Percentiles rank a stretch among this genome's conserved stretches.
Conservation (phyloP, 2,329 filamentous ascomycete species). For the Didymella sp. region DNA sequence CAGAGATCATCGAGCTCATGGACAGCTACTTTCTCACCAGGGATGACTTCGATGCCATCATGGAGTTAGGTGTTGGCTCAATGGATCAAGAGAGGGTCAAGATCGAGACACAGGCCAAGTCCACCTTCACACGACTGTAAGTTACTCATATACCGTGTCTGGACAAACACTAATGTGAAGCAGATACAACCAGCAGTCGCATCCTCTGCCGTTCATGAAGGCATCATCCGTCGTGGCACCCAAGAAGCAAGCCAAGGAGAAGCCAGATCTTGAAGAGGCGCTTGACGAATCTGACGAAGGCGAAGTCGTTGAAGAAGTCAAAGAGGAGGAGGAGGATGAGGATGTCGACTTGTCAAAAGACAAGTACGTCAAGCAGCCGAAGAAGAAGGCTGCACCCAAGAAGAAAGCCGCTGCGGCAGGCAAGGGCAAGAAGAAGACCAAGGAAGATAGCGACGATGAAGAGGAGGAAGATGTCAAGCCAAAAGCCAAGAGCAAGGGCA, state of each 20-base stretch:
- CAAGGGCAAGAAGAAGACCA: constrained; percentile 46
- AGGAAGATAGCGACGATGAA: constrained; percentile 46
- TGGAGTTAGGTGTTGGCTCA: constrained; percentile 87
- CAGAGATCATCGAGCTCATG: constrained; percentile 90
- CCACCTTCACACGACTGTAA: constrained; percentile 86
- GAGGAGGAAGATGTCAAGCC: constrained; percentile 59
- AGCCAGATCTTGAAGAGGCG: constrained; percentile 93
- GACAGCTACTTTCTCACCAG: constrained; percentile 94
- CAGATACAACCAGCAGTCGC: constrained; percentile 84
- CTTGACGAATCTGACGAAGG: constrained; percentile 87
- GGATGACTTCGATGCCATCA: constrained; percentile 91
- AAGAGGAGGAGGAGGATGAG: constrained; percentile 72
- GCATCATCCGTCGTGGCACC: constrained; percentile 77
- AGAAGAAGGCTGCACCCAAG: constrained; percentile 67
- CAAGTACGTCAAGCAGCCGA: constrained; percentile 93
- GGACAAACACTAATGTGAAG: constrained; percentile 18
- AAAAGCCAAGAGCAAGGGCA: constrained; percentile 56
- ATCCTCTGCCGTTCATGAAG: constrained; percentile 96
- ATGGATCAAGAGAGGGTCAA: constrained; percentile 78
- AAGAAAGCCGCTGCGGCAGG: constrained; percentile 56
- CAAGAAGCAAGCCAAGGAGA: constrained; percentile 74
- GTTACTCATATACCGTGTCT: constrained; percentile 47
- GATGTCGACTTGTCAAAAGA: constrained; percentile 89
- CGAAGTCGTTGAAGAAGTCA: constrained; percentile 52
- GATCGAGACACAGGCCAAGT: constrained; percentile 84